Base-by-base conservation (phyloP, 306 rosid species). In the Sesbania bispinosa region DNA sequence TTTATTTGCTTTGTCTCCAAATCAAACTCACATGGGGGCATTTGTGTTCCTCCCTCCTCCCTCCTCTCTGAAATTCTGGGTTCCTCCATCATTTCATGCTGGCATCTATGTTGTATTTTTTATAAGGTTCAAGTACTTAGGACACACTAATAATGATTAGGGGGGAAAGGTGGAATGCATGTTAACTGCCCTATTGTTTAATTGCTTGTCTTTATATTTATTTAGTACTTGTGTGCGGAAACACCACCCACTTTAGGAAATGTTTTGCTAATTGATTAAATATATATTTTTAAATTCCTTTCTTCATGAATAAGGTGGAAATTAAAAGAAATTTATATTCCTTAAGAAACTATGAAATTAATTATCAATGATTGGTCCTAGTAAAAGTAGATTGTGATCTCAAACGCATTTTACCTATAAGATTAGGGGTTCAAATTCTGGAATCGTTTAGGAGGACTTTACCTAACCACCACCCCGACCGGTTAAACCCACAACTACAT, bases 1-100 rank as follows among this genome's bases (percentile, higher is more conserved):
- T 79, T 83, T 76, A 79, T 77, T 84, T 88, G 85, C 91, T 82
- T 90, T 92, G 82, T 85, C 88, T 64, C 89, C 86, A 82, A 88
- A 86, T 86, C 86, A 83, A 19, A 65, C 85, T 86, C 91, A 90
- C 96, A 90, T 90, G 96, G 89, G 80, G 38, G 51, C 62, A 57
- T 84, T 75, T 71, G 36, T 81, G 76, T 75, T 78, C 74, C 79
- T 82, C 46, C 78, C 11, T 52, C 75, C 41, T 79, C 77, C 57
- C 14, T 80, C 72, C 33, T 72, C 74, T 68, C 75, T 76, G 39
- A 79, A 38, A 54, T 59, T 79, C 67, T 66, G 65, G 63, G 47
- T 74, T 55, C 36, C 79, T 76, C 83, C 82, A 77, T 84, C 83
- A 79, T 81, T 85, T 84, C 73, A 71, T 80, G 83, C 81, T 76